Percentiles rank a stretch among this genome's conserved stretches.
Conservation (phyloP, 2,329 filamentous ascomycete genomes). For the Colletotrichum plurivorum region DNA sequence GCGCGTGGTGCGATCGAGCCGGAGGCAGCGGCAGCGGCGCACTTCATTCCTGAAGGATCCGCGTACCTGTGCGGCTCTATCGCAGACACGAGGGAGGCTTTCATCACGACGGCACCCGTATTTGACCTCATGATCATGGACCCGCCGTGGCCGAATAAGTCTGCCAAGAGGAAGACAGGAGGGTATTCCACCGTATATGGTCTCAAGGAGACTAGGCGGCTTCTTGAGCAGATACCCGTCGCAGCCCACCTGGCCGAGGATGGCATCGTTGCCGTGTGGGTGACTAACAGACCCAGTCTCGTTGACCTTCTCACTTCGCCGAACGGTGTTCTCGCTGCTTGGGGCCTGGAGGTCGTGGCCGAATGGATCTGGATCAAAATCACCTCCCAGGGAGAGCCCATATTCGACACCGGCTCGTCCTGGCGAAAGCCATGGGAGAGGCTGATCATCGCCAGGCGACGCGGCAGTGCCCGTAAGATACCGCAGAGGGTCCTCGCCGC, state of each 20-base stretch:
- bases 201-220: conserved; percentile 60
- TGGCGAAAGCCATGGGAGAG: conserved; percentile 86
- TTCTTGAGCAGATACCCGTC: conserved; percentile 71
- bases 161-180: conserved; percentile 72
- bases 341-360: conserved; percentile 75
- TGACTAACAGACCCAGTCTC: conserved; percentile 79
- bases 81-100: conserved; percentile 54
- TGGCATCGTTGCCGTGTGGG: conserved; percentile 79
- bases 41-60: conserved; percentile 58
- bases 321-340: conserved; percentile 73
- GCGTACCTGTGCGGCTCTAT: conserved; percentile 65
- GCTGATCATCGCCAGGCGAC: conserved; percentile 72
- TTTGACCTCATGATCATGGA: conserved; percentile 82
- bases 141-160: conserved; percentile 87
- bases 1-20: background rate
- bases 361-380: conserved; percentile 88
- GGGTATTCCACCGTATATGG: conserved; percentile 63
- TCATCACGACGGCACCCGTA: conserved; percentile 59
- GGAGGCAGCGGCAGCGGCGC: conserved; percentile 10
- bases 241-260: conserved; percentile 64
- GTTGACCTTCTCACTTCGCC: conserved; percentile 67
- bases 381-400: conserved; percentile 74
- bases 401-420: conserved; percentile 70
- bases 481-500: conserved; percentile 73
- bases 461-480: conserved; percentile 47